Percentiles rank a stretch among this genome's conserved stretches.
Evolutionary conservation across 2,329 filamentous ascomycete species (phyloP).

Genomic region (Diaporthe aspalathi): DNA sequence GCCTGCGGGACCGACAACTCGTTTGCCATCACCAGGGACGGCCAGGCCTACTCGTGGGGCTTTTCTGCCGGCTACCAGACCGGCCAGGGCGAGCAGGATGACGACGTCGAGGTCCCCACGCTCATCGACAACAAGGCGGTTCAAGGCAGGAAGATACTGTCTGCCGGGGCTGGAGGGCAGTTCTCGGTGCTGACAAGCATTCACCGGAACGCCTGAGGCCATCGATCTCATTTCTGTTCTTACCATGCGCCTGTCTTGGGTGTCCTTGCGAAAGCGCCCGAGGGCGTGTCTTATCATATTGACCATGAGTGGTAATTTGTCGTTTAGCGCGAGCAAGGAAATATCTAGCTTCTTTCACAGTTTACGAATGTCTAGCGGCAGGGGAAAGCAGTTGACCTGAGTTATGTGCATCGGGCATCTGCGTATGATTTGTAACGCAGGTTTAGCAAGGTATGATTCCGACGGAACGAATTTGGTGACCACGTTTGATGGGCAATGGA

Average conservation of each 20-base stretch:
- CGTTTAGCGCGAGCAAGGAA: not conserved
- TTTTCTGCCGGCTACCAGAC: slow-evolving; percentile 86
- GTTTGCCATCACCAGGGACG: slow-evolving; percentile 75
- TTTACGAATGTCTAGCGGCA: slow-evolving; percentile 3
- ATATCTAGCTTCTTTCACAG: not conserved
- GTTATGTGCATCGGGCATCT: not conserved
- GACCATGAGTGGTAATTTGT: not conserved
- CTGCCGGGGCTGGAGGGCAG: slow-evolving; percentile 89
- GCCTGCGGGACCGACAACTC: slow-evolving; percentile 78
- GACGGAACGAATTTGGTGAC: not conserved
- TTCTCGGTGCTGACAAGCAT: slow-evolving; percentile 74
- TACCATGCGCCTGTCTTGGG: not conserved
- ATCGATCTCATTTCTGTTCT: not conserved
- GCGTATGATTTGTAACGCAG: not conserved
- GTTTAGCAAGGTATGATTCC: not conserved
- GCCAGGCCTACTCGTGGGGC: slow-evolving; percentile 82
- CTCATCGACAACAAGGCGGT: slow-evolving; percentile 87
- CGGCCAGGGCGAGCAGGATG: slow-evolving; percentile 78
- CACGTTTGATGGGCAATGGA: not conserved
- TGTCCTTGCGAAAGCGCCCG: not conserved
- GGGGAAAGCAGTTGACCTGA: too few species aligned
- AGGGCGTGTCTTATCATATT: not conserved
- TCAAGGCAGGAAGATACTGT: slow-evolving; percentile 77
- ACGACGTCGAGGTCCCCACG: slow-evolving; percentile 80
- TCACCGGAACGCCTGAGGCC: slow-evolving; percentile 39